A percentile compares a stretch with the other conserved stretches of the same genome.
These are phyloP conservation scores for Logfia minima DNA, from an alignment of 129 eudicot genomes.

Conservation along the genomic window DNA sequence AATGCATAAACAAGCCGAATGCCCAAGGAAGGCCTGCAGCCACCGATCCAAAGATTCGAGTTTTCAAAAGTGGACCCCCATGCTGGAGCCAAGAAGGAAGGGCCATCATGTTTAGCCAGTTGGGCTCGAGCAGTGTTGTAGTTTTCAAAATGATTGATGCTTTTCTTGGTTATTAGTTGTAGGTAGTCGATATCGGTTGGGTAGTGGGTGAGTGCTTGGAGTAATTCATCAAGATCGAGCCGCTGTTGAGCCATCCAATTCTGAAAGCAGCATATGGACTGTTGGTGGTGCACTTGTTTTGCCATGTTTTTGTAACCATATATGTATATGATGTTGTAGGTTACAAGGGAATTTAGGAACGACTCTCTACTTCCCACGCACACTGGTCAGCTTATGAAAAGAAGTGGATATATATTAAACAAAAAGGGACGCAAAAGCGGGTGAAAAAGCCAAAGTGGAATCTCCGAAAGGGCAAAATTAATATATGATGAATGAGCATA, in stretches of 20 bases:
- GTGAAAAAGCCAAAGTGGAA: background rate
- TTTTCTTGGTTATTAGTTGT: conserved; percentile 27
- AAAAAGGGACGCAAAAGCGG: conserved; percentile 13
- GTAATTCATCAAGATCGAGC: conserved; percentile 44
- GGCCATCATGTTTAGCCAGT: conserved; percentile 38
- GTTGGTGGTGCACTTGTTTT: conserved; percentile 27
- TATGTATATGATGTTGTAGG: no score
- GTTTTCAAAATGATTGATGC: conserved; percentile 46
- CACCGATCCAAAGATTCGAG: conserved; percentile 48
- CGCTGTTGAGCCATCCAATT: conserved; percentile 48
- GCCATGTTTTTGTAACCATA: conserved; percentile 10
- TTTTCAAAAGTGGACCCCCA: conserved; percentile 49
- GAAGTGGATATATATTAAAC: background rate
- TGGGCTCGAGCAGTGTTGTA: conserved; percentile 30
- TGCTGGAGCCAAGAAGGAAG: conserved; percentile 39
- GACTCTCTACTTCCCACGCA: conserved; percentile 1
- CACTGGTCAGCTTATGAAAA: background rate
- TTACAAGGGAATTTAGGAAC: no score
- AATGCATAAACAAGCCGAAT: conserved; percentile 33
- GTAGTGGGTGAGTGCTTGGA: conserved; percentile 27
- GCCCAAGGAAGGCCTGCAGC: conserved; percentile 38
- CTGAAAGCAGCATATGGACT: conserved; percentile 32
- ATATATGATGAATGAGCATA: no score
- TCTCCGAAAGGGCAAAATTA: no score
- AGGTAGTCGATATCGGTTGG: conserved; percentile 28